Evolutionary conservation across 2,329 filamentous ascomycete species (phyloP), one percentile per base, ranked within the genome.

Genomic region (Pseudogymnoascus pannorum): DNA sequence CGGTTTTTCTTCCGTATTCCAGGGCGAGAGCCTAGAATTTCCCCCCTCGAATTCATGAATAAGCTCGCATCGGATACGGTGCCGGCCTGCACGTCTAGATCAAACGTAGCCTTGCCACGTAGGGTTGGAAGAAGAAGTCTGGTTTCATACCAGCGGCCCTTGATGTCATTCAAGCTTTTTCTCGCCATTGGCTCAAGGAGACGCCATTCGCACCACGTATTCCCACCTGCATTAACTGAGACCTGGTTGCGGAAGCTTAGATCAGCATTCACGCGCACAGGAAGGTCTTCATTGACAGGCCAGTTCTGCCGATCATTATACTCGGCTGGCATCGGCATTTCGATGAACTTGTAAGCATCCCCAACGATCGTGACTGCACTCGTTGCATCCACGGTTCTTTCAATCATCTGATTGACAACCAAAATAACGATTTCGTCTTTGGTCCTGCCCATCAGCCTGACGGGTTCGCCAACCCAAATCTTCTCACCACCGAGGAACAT

Each of bases 71-170:
- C 78, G 2, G 70, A 71, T 6, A 76, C 72, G 26, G 74, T 72
- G 22, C 76, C 75, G 4, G 61, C 58, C 29, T 60, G 29, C 7
- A 71, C 38, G 48, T 70, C 69, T 16, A 73, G 69, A 29, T 75
- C 69, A 62, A 77, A 75, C 12, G 67, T 62, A 11, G 66, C 66
- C 3, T 61, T 62, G 12, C 70, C 70, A 8, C 69, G 66, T 2
- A 75, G 64, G 35, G 73, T 72, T 0, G 74, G 74, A 2, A 83
- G 75, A 2, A 85, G 72, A 1, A 79, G 69, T 42, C 74, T 77
- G 2, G 79, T 79, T 69, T 85, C 83, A 69, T 85, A 86, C 83
- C 83, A 86, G 8, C 83, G 77, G 6, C 83, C 83, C 68, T 83
- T 83, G 66, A 85, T 71, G 40, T 83, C 78, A 14, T 75, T 68